Base-by-base conservation (phyloP, 371 early-diverging fungal species). In the Lichtheimia ramosa region DNA sequence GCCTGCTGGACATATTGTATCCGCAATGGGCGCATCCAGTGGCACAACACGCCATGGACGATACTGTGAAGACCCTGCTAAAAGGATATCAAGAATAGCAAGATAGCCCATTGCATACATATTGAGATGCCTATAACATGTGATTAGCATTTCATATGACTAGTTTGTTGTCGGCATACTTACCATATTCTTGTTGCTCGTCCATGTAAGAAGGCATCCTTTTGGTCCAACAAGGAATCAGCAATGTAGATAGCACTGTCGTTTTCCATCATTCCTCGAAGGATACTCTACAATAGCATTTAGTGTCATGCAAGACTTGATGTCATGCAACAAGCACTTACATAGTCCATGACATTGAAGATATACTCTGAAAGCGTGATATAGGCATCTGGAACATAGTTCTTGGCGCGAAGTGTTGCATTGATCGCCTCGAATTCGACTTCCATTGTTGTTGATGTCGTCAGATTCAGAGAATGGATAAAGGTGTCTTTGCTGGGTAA, bases 31-130 rank as follows among this genome's bases (percentile, higher is more conserved):
- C 25, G 58, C 41, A 14, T 58, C 48, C 3, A 73, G 49, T 18
- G 43, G 34, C 20, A 51, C 58, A 7, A 49, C 52, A 54, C 50
- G 51, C 68, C 73, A 70, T 18, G 70, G 67, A 14, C 60, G 62
- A 49, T 60, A 40, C 14, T 46, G 46, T 3, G 54, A 15, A 15
- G 63, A 48, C 8, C 54, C 56, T 48, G 62, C 57, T 27, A 69
- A 39, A 1, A 67, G 48, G 6, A 70, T 48, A 28, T 70, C 56
- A 10, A 73, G 54, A 8, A 70, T 41, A 7, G 68, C 46, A 34
- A 73, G 51, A 34, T 70, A 73, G 0, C 73, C 73, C n/a, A 64
- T 48, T 2, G 73, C 43, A 43, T 66, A 72, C 56, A 69, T 49
- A 41, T 72, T 69, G 34, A 63, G 48, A 39, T 66, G 58, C 71